Conservation (phyloP, 208 protist species). For the Trichomonas vaginalis region DNA sequence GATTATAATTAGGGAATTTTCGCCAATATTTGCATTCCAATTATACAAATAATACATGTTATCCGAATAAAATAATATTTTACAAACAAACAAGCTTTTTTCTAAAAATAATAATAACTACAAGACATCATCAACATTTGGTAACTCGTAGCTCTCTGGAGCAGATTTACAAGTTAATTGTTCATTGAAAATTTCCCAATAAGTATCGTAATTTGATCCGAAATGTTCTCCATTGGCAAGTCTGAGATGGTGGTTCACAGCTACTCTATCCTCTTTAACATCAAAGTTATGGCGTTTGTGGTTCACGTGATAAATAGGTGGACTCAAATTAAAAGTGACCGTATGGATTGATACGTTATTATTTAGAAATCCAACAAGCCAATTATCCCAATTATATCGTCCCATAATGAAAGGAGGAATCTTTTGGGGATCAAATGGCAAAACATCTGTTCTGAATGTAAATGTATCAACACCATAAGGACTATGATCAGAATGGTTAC, state of each 20-base stretch:
- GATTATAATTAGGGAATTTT: too few species aligned
- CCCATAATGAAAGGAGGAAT: slow-evolving; percentile 13
- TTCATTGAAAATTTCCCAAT: neutral
- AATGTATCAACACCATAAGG: neutral
- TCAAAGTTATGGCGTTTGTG: neutral
- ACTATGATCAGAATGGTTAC: neutral
- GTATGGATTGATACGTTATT: neutral
- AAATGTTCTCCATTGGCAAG: neutral
- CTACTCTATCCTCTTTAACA: neutral
- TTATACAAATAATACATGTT: too few species aligned
- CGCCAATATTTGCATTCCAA: too few species aligned
- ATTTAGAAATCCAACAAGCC: neutral
- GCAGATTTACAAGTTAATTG: neutral
- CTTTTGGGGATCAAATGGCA: neutral
- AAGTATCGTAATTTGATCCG: slow-evolving; percentile 1
- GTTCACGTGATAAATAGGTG: slow-evolving; percentile 4
- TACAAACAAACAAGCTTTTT: neutral
- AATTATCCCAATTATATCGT: slow-evolving; percentile 12
- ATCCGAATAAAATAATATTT: too few species aligned
- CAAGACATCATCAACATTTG: neutral
- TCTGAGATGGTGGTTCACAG: neutral
- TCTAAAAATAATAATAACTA: neutral
- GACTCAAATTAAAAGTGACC: neutral
- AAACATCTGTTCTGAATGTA: neutral
- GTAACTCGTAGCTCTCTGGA: neutral